Conservation (phyloP, 2,329 filamentous ascomycete species). For the Cryphonectria parasitica region DNA sequence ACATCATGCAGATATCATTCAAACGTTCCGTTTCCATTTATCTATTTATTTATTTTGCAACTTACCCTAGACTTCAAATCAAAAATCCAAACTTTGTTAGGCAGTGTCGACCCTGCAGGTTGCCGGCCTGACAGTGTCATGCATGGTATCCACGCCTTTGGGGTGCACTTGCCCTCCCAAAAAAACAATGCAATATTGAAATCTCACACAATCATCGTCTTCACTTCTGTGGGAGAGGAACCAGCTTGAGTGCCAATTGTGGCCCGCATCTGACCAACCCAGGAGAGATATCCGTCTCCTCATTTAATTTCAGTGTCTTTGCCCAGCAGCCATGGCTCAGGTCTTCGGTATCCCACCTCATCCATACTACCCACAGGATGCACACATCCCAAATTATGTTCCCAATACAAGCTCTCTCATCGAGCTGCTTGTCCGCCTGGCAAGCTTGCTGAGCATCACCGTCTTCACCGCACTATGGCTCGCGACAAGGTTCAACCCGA, state of each 20-base stretch:
- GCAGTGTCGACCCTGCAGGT: neutral
- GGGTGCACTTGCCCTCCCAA: neutral
- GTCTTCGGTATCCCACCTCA: constrained; percentile 37
- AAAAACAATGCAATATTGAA: neutral
- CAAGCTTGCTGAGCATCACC: constrained; percentile 41
- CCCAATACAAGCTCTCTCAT: constrained; percentile 48
- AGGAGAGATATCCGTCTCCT: neutral
- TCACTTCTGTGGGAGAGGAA: neutral
- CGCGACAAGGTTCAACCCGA: constrained; percentile 38
- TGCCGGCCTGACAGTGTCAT: neutral
- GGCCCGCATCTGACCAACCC: neutral
- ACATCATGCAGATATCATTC: neutral
- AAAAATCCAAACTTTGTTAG: neutral
- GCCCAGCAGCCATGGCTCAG: constrained; percentile 17
- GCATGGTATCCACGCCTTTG: neutral
- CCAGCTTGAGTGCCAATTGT: neutral
- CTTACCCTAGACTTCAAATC: constrained; percentile 15
- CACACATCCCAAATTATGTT: constrained; percentile 48
- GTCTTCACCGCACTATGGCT: constrained; percentile 40
- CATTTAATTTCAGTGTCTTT: neutral
- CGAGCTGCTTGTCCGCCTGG: constrained; percentile 45
- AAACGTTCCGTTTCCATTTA: neutral
- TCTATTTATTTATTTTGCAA: neutral
- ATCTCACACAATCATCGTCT: neutral
- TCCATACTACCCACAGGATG: constrained; percentile 55